Evolutionary conservation across 2,329 filamentous ascomycete species (phyloP).

Genomic region (Fusarium tuaranense): DNA sequence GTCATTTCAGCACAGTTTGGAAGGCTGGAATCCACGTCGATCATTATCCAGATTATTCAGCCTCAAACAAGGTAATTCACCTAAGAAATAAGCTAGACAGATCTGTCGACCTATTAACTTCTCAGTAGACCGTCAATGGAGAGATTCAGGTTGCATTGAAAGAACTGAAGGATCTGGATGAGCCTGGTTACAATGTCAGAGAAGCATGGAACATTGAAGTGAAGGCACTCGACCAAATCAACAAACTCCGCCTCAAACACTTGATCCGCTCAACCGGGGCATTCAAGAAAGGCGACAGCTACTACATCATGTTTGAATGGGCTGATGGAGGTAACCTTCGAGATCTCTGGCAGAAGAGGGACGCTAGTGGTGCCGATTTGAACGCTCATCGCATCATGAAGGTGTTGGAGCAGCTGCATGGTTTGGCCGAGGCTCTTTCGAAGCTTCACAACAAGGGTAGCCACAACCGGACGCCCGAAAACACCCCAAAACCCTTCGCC

Average conservation of each 20-base stretch:
- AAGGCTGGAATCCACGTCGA: too few species aligned
- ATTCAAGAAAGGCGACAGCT: not conserved
- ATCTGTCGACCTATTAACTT: too few species aligned
- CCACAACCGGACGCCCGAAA: too few species aligned
- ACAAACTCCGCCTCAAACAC: constrained; percentile 9
- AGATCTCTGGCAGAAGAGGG: too few species aligned
- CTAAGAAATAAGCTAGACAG: too few species aligned
- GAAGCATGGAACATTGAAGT: constrained; percentile 2
- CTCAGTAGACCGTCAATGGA: too few species aligned
- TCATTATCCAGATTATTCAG: too few species aligned
- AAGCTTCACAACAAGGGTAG: too few species aligned
- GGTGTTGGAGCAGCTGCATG: constrained; percentile 22
- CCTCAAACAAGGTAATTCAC: not conserved
- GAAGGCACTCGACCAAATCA: constrained; percentile 19
- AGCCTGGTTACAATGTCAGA: constrained; percentile 5
- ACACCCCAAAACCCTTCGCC: too few species aligned
- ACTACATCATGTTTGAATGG: constrained; percentile 33
- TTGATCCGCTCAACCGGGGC: constrained; percentile 19
- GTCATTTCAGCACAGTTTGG: too few species aligned
- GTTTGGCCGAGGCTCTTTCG: constrained; percentile 19
- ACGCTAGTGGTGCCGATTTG: not conserved
- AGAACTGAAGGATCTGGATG: constrained; percentile 10
- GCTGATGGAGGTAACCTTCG: constrained; percentile 26
- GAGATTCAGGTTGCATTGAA: constrained; percentile 16
- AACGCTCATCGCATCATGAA: constrained; percentile 1